Conservation (phyloP, 2,329 filamentous ascomycete genomes). For the Cordyceps javanica region DNA sequence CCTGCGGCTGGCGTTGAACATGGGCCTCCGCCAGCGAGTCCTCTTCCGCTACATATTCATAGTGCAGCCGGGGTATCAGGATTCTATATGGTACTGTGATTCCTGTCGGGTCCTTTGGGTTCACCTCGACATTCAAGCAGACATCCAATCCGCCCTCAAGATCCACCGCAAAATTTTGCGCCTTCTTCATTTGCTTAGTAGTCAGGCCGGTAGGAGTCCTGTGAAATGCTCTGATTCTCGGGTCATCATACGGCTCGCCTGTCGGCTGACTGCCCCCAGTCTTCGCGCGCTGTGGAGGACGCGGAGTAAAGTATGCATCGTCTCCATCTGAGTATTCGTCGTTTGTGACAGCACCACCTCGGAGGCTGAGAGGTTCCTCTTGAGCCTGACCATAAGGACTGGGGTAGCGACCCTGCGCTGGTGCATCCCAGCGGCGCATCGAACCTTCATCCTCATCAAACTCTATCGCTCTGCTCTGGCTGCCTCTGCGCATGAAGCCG, state of each 20-base stretch:
- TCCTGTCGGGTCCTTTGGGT: slow-evolving; percentile 75
- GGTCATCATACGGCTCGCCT: slow-evolving; percentile 15
- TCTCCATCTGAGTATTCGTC: slow-evolving; percentile 50
- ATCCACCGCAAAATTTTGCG: slow-evolving; percentile 57
- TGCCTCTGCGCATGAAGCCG: slow-evolving; percentile 35
- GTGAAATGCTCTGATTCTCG: slow-evolving; percentile 44
- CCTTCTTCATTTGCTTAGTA: slow-evolving; percentile 52
- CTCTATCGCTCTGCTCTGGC: slow-evolving; percentile 24
- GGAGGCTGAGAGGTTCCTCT: slow-evolving; percentile 24
- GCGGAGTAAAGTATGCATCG: slow-evolving; percentile 50
- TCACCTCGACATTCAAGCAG: slow-evolving; percentile 83
- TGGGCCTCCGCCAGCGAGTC: slow-evolving; percentile 22
- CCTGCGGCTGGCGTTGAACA: slow-evolving; percentile 9
- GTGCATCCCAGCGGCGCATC: slow-evolving; percentile 46
- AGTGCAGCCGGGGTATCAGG: slow-evolving; percentile 72
- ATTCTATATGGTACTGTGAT: slow-evolving; percentile 84
- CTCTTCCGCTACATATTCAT: slow-evolving; percentile 43
- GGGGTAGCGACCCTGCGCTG: slow-evolving; percentile 13
- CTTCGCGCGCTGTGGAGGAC: slow-evolving; percentile 26
- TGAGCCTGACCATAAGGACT: slow-evolving; percentile 17
- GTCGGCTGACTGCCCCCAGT: slow-evolving; percentile 23
- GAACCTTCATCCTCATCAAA: slow-evolving; percentile 38
- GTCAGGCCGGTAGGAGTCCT: slow-evolving; percentile 65
- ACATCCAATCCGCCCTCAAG: slow-evolving; percentile 82
- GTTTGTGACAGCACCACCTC: slow-evolving; percentile 33